Base-by-base conservation (phyloP, 2,329 filamentous ascomycete genomes). In the Alternaria ventricosa region DNA sequence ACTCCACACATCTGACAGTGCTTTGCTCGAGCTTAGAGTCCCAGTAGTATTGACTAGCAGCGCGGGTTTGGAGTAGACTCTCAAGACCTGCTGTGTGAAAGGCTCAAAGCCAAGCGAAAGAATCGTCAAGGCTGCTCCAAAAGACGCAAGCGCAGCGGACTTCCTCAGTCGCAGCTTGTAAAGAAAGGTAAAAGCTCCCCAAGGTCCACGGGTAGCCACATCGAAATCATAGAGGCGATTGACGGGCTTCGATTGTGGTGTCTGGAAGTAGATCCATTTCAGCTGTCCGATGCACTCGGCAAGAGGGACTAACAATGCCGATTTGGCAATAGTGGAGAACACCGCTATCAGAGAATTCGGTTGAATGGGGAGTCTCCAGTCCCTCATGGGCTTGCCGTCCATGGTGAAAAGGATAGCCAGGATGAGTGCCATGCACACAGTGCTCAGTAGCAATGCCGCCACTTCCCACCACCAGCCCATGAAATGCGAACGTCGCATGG, bases 391-490 rank as follows among this genome's bases (percentile, higher is more conserved):
- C 4, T 1, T 50, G 25, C 15, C 15, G 4, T 50, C n/a, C 15
- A 50, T 50, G 15, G 25, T 27, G 1, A 50, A 18, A 1, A 28
- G 15, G 25, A 50, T 30, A 13, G 46, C 15, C 10, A 28, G 25
- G 9, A 18, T 30, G 0, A 18, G 2, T 20, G 25, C 10, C 25
- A 50, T 50, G 46, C n/a, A 50, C 10, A 50, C 23, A 10, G 46
- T 50, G 3, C 46, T 50, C 46, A 50, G 46, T 12, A 27, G 9
- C 28, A 50, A 50, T 6, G 47, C n/a, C 2, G 36, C 36, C n/a
- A 41, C 36, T 41, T 41, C 36, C 36, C 36, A 41, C 36, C n/a
- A 41, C 36, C 36, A 41, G 36, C 36, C 36, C n/a, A 18, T 41
- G 1, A n/a, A 10, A 41, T 3, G 36, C 2, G 36, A 3, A 18